Evolutionary conservation across 495 filamentous ascomycete species (phyloP).

Genomic region (Beverwykella pulmonaria): DNA sequence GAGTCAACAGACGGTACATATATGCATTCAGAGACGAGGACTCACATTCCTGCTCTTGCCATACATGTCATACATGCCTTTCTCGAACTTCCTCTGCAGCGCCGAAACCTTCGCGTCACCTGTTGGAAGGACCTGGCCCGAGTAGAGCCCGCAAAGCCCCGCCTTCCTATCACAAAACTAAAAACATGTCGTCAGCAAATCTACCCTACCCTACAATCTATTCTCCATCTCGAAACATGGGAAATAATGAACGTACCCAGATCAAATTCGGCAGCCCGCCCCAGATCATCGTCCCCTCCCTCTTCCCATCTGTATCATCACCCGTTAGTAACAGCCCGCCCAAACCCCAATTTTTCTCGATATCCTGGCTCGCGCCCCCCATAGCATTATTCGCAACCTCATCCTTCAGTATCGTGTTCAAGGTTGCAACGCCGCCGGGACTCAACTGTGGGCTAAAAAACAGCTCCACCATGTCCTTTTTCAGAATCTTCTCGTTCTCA

Average conservation of each 20-base stretch:
- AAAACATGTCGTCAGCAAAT: neutral
- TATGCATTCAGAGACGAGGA: neutral
- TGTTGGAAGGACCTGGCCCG: constrained; percentile 18
- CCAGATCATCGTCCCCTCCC: constrained; percentile 43
- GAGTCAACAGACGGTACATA: neutral
- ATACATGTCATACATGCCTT: constrained; percentile 20
- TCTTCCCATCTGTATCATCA: constrained; percentile 38
- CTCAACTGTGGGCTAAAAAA: constrained; percentile 53
- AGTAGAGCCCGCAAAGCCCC: constrained; percentile 15
- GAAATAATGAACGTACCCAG: constrained; percentile 42
- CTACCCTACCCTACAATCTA: no score
- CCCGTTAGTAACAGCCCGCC: constrained; percentile 44
- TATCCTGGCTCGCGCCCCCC: constrained; percentile 16
- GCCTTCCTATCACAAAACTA: constrained; percentile 21
- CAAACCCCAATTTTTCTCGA: constrained; percentile 40
- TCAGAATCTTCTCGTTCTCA: constrained; percentile 44
- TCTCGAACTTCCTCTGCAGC: constrained; percentile 12
- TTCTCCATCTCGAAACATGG: neutral
- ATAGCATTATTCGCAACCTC: constrained; percentile 14
- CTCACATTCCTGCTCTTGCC: neutral
- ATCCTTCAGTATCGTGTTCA: neutral
- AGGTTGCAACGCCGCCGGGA: neutral
- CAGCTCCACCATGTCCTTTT: constrained; percentile 48
- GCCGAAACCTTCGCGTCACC: constrained; percentile 21
- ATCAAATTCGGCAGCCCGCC: constrained; percentile 43